Base-by-base conservation (phyloP, 2,329 filamentous ascomycete genomes). In the Nectriaceae sp. region DNA sequence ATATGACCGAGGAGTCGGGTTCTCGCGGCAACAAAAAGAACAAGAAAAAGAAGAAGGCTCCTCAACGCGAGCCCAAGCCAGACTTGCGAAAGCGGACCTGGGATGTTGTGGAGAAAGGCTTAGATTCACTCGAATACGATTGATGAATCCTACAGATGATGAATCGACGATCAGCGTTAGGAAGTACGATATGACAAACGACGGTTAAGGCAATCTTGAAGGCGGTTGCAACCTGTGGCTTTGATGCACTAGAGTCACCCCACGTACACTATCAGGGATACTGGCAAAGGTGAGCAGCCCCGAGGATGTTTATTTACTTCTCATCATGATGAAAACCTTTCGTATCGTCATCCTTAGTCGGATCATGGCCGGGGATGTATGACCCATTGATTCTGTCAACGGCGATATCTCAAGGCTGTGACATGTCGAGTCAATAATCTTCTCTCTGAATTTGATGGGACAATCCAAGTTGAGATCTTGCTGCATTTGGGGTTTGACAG, bases 271-370 rank as follows among this genome's bases (percentile, higher is more conserved):
- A 4, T 38, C 36, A 45, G n/a, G n/a, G n/a, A n/a, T n/a, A n/a
- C n/a, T n/a, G n/a, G n/a, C n/a, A n/a, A n/a, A n/a, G n/a, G n/a
- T n/a, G n/a, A n/a, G n/a, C n/a, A n/a, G n/a, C n/a, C n/a, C n/a
- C n/a, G n/a, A n/a, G n/a, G n/a, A n/a, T n/a, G n/a, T n/a, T n/a
- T n/a, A 24, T 38, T 24, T 39, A 5, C 16, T 26, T n/a, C 36
- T 43, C 50, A 54, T 52, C 51, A 87, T 93, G 90, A 95, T 93
- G 90, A 94, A 84, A 91, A 77, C 70, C 70, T 73, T 80, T 74
- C 53, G 60, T 91, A 92, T 91, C 88, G 89, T 95, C 90, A 95
- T 96, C 90, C 90, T 95, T 95, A 95, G 89, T 78, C 90, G 81
- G 85, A 95, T 70, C 65, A 52, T 54, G 57, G 55, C 55, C 59